Base-by-base conservation (phyloP, 2,329 filamentous ascomycete genomes). In the Penicillium sp. region DNA sequence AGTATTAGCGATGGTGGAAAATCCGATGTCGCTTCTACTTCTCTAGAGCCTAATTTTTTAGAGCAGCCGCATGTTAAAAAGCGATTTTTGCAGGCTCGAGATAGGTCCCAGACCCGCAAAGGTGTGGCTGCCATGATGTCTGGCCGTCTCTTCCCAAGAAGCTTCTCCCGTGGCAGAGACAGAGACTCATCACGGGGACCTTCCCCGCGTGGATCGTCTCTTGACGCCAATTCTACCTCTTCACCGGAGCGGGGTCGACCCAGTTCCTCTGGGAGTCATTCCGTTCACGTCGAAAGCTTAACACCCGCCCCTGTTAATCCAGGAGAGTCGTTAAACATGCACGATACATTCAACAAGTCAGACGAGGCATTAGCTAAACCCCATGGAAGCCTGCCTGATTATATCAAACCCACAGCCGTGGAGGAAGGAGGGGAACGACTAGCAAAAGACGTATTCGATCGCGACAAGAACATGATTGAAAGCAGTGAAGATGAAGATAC, bases 371-470 rank as follows among this genome's bases (percentile, higher is more conserved):
- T 92, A 41, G 79, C 84, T 4, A 81, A 80, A 30, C 85, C 86
- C 5, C 81, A 84, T 17, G 86, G 88, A 28, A 83, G 78, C 48
- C 74, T 93, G 31, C 81, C 87, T 7, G 77, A 80, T 48, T 76
- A 90, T 22, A 81, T 86, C n/a, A 81, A 83, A 48, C 87, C 86
- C 2, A 19, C 51, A 3, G 55, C 56, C 7, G 53, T 57, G 4
- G 60, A 57, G 37, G 59, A 63, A 11, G 48, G 51, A 16, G 79
- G 80, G 36, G 75, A 79, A 38, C 83, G 89, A 47, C 73, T 92
- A 59, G 79, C 85, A 46, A 90, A 90, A 69, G 86, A 88, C 65
- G 85, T 88, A 41, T 85, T 85, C 22, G 86, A 88, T 61, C 87
- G 86, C 41, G 86, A 88, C 56, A 80, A 88, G 48, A 70, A 72